Percentiles rank a stretch among this genome's conserved stretches.
phyloP scores from a whole-genome alignment of 352 stramenopile species.

The Phytophthora capsici region DNA sequence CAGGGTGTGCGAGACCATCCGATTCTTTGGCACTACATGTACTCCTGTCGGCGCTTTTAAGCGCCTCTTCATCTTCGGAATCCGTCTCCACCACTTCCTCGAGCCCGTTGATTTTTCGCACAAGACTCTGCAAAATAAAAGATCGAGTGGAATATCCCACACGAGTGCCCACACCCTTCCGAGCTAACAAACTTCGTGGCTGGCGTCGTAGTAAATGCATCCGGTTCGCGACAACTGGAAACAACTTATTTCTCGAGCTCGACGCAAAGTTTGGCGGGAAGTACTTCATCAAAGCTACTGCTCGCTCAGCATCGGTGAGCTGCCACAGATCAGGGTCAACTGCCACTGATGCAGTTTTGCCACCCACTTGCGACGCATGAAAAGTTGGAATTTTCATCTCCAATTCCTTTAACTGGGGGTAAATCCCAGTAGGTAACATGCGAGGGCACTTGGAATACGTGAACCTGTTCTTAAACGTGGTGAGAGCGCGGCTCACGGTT shows the following conservation, averaged over 20 bases:
- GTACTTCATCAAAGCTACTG: constrained; percentile 57
- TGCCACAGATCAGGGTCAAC: constrained; percentile 54
- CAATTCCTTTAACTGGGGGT: constrained; percentile 54
- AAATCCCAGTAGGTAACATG: constrained; percentile 70
- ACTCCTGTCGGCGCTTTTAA: constrained; percentile 14
- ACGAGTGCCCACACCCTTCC: constrained; percentile 28
- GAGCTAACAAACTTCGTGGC: constrained; percentile 14
- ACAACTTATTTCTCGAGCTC: constrained; percentile 43
- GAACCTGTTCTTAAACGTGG: constrained; percentile 91
- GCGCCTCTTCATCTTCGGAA: constrained; percentile 31
- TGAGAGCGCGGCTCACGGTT: constrained; percentile 79
- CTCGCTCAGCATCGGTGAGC: constrained; percentile 69
- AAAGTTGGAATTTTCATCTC: constrained; percentile 85
- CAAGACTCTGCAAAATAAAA: constrained; percentile 47
- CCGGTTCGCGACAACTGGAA: constrained; percentile 49
- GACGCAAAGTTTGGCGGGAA: constrained; percentile 45
- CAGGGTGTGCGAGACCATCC: neutral
- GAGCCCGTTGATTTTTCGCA: constrained; percentile 60
- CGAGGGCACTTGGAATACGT: constrained; percentile 81
- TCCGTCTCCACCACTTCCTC: constrained; percentile 28
- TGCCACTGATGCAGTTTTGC: constrained; percentile 42
- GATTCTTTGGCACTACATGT: neutral
- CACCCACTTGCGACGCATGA: constrained; percentile 74
- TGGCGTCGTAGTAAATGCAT: constrained; percentile 48
- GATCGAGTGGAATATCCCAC: constrained; percentile 57